Evolutionary conservation across 441 rosid species (phyloP).

Genomic region (Eruca vesicaria): DNA sequence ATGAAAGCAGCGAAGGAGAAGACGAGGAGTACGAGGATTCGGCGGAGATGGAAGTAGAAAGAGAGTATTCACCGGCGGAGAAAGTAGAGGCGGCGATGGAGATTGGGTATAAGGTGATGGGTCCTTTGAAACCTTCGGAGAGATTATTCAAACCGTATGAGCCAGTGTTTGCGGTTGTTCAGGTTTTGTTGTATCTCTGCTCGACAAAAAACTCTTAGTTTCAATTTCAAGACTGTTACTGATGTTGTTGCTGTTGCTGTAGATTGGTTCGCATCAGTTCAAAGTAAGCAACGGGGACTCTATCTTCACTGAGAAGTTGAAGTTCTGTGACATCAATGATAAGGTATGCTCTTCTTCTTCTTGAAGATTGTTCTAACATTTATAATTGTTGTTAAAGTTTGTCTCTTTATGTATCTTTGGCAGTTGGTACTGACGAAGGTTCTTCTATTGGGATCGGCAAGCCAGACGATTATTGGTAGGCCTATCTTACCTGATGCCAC

Average conservation of each 20-base stretch:
- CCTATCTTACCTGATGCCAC: slow-evolving; percentile 77
- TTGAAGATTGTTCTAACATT: neutral
- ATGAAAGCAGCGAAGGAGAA: slow-evolving; percentile 41
- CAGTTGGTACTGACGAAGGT: slow-evolving; percentile 86
- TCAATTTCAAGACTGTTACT: neutral
- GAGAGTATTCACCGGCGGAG: slow-evolving; percentile 65
- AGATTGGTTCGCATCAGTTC: slow-evolving; percentile 95
- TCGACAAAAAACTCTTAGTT: neutral
- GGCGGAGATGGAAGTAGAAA: slow-evolving; percentile 33
- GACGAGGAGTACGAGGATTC: slow-evolving; percentile 30
- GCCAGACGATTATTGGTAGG: slow-evolving; percentile 79
- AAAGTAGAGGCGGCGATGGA: slow-evolving; percentile 70
- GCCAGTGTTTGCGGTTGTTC: slow-evolving; percentile 87
- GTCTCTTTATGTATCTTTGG: slow-evolving; percentile 29
- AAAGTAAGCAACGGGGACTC: slow-evolving; percentile 92
- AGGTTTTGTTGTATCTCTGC: slow-evolving; percentile 44
- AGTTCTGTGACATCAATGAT: slow-evolving; percentile 88
- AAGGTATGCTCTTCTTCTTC: slow-evolving; percentile 41
- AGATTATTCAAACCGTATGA: slow-evolving; percentile 64
- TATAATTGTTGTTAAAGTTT: neutral
- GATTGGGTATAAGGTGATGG: slow-evolving; percentile 76
- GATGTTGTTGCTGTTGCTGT: neutral
- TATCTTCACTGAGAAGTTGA: slow-evolving; percentile 76
- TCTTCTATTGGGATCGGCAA: slow-evolving; percentile 68
- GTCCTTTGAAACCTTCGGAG: slow-evolving; percentile 59